phyloP scores from a whole-genome alignment of 495 filamentous ascomycete species.

The Penicillium malachiteum region DNA sequence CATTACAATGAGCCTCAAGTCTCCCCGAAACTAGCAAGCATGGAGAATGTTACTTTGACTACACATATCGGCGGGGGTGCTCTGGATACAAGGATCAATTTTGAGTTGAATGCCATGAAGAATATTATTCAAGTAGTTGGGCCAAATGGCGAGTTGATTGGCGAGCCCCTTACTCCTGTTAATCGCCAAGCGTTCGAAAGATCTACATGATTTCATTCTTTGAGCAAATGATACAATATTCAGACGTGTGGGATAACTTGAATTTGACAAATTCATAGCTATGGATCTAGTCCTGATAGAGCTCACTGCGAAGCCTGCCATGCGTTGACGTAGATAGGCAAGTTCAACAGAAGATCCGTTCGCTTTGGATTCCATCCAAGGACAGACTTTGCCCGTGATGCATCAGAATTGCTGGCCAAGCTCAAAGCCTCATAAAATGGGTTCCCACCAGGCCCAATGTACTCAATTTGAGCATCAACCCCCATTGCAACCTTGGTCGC shows the following conservation, averaged over 20 bases:
- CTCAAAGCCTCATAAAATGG: conserved; percentile 13
- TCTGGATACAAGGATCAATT: conserved; percentile 20
- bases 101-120: conserved; percentile 23
- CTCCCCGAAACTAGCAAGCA: conserved; percentile 10
- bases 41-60: conserved; percentile 21
- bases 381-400: conserved; percentile 31
- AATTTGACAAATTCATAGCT: neutral
- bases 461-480: conserved; percentile 11
- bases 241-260: no score
- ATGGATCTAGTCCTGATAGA: neutral
- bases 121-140: conserved; percentile 19
- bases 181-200: conserved; percentile 21
- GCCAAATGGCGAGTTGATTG: conserved; percentile 13
- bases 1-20: conserved; percentile 54
- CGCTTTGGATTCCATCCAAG: conserved; percentile 39
- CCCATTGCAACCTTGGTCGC: conserved; percentile 1
- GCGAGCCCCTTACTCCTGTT: conserved; percentile 20
- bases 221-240: no score
- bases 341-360: conserved; percentile 15
- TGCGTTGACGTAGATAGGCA: conserved; percentile 10
- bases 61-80: conserved; percentile 20
- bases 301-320: conserved; percentile 3
- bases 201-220: no score
- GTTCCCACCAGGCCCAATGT: conserved; percentile 9
- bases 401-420: conserved; percentile 16